Base-by-base conservation (phyloP, 768 basidiomycete genomes). In the Kwoniella botswanensis region DNA sequence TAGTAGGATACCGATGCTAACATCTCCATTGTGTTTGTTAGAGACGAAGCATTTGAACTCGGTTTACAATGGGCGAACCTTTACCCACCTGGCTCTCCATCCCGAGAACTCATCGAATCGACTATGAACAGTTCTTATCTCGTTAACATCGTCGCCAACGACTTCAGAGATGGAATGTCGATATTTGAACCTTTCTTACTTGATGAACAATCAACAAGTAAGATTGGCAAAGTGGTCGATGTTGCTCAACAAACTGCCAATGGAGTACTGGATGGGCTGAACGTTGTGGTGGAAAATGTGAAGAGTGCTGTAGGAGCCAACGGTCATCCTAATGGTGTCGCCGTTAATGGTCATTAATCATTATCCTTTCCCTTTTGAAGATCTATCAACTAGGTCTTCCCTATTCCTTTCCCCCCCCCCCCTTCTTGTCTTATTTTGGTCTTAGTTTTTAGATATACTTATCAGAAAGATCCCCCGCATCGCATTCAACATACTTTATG, bases 81-180 rank as follows among this genome's bases (percentile, higher is more conserved):
- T 65, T 97, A 97, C 81, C 93, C 93, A 61, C 85, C 89, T 41
- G 89, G 88, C 43, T 92, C 93, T 0, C 86, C 88, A 2, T 89
- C 93, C 17, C 89, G 90, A 65, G 89, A 90, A 77, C 85, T 95
- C 71, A 91, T 97, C 81, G 84, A 86, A 71, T 88, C 89, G 44
- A 83, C 93, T 79, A 92, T 97, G 91, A 89, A 93, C 68, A 88
- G 87, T 0, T 91, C 86, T 71, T 90, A 89, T 85, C 90, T 98
- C 74, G 93, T 97, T 75, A 97, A 97, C 83, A 91, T 98, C 75
- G 95, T 98, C 29, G 94, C 97, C 84, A 97, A 97, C 85, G 91
- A 96, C 82, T 98, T 93, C 89, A 91, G 92, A 84, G 88, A 91
- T 79, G 83, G 89, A 2, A 86, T 91, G 59, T 90, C 90, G 22